Evolutionary conservation across 2,329 filamentous ascomycete species (phyloP), one percentile per base, ranked within the genome.

Genomic region (Colletotrichum nymphaeae): DNA sequence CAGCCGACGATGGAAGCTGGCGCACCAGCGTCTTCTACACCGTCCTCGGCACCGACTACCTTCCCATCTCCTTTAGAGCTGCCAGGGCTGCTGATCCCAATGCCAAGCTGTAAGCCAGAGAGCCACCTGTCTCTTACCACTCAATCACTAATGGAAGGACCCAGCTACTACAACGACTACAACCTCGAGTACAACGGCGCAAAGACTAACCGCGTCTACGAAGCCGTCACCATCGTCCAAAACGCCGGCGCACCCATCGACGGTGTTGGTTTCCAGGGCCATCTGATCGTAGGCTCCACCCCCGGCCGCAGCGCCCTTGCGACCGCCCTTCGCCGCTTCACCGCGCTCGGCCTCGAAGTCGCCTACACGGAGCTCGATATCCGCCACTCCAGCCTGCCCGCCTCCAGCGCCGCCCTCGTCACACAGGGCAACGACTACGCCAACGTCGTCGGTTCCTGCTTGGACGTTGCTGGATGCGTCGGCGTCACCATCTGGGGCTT

Each of bases 281-380:
- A 90, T 79, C 85, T 88, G 73, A 84, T 85, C 46, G 83, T 84
- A 1, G 85, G 85, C 69, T 74, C 76, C 3, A 82, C 86, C 0
- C 87, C 89, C 0, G 80, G 79, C 55, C 84, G 86, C 75, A 80
- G 82, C 46, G 80, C 82, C 14, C 83, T 88, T 57, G 81, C 83
- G 37, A 81, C 83, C 0, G 84, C 86, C 16, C 86, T 91, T 66
- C 77, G 83, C 60, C 82, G 85, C 55, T 92, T 89, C 82, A 84
- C 85, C 2, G 81, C 83, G 1, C 84, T 89, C 1, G 86, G 85
- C 5, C 80, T 90, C 5, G 90, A 92, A 72, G 87, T 91, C 5
- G 89, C 89, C 5, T 86, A 90, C 78, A 92, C 90, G 1, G 90
- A 92, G 82, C 82, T 92, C 26, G 90, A 92, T 78, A 88, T 92